phyloP scores from a whole-genome alignment of 2,329 filamentous ascomycete genomes.

The Hymenoscyphus repandus region DNA sequence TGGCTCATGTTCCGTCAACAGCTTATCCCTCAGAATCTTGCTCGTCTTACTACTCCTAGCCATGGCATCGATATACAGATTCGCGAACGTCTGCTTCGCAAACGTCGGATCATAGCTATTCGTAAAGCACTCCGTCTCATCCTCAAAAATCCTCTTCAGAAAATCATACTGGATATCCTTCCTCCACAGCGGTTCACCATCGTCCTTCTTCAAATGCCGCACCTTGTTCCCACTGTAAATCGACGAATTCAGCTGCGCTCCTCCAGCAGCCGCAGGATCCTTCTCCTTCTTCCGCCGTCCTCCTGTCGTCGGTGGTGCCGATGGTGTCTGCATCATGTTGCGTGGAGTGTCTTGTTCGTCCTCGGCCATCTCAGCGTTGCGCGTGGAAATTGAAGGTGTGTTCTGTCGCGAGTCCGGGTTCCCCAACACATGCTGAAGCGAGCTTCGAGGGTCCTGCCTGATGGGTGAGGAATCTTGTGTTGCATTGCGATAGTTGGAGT shows the following conservation, averaged over 20 bases:
- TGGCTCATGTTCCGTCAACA: constrained; percentile 83
- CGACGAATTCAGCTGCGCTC: constrained; percentile 18
- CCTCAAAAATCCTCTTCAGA: constrained; percentile 72
- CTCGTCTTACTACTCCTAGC: constrained; percentile 97
- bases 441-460: constrained; percentile 24
- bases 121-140: constrained; percentile 73
- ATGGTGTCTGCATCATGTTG: constrained; percentile 11
- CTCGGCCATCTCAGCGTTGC: constrained; percentile 25
- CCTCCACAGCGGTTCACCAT: constrained; percentile 81
- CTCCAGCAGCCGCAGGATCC: constrained; percentile 17
- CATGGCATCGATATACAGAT: constrained; percentile 98
- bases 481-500: constrained; percentile 26
- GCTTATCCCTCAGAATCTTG: constrained; percentile 95
- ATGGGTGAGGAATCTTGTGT: constrained; percentile 25
- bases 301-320: constrained; percentile 11
- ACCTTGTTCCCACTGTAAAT: constrained; percentile 53
- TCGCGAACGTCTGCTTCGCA: constrained; percentile 76
- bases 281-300: constrained; percentile 19
- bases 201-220: constrained; percentile 79
- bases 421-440: constrained; percentile 25
- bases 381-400: constrained; percentile 14
- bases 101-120: constrained; percentile 71
- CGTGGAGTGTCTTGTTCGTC: constrained; percentile 29
- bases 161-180: constrained; percentile 88
- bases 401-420: constrained; percentile 22